Conservation (phyloP, 345 rosid species). For the Trapa bicornis region DNA sequence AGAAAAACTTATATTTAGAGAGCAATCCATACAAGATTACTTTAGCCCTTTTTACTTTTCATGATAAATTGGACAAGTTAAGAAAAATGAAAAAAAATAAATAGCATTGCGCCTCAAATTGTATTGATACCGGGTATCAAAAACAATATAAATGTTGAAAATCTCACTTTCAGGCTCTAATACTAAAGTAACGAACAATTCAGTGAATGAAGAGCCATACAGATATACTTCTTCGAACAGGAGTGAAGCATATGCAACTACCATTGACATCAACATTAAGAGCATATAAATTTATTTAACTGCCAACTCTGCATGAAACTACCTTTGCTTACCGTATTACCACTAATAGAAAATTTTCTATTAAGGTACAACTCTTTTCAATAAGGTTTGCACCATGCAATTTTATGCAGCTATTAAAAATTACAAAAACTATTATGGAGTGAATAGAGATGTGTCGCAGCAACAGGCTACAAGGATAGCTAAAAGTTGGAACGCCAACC, state of each 20-base stretch:
- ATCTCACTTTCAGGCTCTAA: not conserved
- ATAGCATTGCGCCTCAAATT: too few relatives aligned
- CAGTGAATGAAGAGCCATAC: not conserved
- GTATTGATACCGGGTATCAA: too few relatives aligned
- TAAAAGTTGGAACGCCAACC: constrained; percentile 70
- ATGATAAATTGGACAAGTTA: too few relatives aligned
- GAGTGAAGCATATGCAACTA: not conserved
- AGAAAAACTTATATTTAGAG: too few relatives aligned
- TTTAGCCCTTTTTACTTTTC: too few relatives aligned
- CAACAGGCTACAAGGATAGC: too few relatives aligned
- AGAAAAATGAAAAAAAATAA: too few relatives aligned
- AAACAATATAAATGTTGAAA: not conserved
- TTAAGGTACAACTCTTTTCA: not conserved
- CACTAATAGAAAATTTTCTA: not conserved
- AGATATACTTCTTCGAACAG: not conserved
- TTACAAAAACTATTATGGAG: not conserved
- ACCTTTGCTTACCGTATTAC: not conserved
- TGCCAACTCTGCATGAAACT: not conserved
- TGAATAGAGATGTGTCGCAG: not conserved
- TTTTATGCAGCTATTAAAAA: constrained; percentile 13
- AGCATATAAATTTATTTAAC: not conserved
- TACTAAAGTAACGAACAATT: not conserved
- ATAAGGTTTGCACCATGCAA: not conserved
- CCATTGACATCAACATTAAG: not conserved
- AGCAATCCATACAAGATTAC: too few relatives aligned